Conservation (phyloP, 805 yeast species). For the Saccharomycopsis fermentans region DNA sequence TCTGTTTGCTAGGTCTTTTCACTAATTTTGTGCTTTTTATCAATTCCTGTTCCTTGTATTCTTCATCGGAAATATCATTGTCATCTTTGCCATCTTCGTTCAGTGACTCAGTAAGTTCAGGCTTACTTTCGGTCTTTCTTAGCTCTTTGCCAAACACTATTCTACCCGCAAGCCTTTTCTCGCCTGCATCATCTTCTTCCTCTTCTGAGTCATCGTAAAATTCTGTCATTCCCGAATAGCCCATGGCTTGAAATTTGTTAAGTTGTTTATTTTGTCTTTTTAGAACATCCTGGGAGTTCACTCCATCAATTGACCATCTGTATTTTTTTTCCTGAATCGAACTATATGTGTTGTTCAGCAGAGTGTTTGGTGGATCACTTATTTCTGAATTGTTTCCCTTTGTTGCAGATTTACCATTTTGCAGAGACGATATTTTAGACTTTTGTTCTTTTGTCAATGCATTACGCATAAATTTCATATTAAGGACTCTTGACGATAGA, state of each 20-base stretch:
- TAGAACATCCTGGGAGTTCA: neutral
- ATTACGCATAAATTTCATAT: constrained; percentile 19
- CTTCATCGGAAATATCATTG: neutral
- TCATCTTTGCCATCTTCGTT: neutral
- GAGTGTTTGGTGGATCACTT: neutral
- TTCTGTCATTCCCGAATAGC: constrained; percentile 12
- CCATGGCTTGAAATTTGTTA: constrained; percentile 2
- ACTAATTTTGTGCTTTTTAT: neutral
- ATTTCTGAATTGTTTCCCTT: neutral
- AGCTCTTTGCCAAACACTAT: constrained; percentile 4
- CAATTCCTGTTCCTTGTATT: neutral
- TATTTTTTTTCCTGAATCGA: neutral
- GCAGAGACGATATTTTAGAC: neutral
- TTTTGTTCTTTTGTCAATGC: constrained; percentile 9
- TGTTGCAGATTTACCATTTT: neutral
- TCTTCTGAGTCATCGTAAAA: constrained; percentile 11
- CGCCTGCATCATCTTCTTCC: constrained; percentile 1
- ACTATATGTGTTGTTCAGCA: neutral
- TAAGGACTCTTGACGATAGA: constrained; percentile 16
- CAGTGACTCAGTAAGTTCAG: neutral
- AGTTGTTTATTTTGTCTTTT: neutral
- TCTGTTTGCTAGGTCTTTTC: neutral
- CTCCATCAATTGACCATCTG: constrained; percentile 9
- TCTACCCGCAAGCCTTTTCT: constrained; percentile 2
- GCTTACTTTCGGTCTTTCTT: neutral